These are phyloP conservation scores for Beta macrorhiza DNA, from an alignment of 179 eudicot species.

Conservation along the genomic window DNA sequence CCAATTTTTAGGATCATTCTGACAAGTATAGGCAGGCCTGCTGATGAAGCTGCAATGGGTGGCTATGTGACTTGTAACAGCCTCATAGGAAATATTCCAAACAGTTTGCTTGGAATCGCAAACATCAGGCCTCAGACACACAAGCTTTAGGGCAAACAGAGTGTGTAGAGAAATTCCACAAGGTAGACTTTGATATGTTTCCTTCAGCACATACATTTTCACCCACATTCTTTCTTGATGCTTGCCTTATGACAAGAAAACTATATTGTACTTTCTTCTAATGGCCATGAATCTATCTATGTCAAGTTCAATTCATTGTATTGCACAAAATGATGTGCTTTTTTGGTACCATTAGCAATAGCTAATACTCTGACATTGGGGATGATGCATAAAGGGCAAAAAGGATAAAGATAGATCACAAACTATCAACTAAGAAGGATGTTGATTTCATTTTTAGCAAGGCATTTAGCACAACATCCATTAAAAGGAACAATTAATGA, in stretches of 20 bases:
- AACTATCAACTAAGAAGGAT: background rate
- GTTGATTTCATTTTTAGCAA: background rate
- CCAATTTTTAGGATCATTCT: slow-evolving; percentile 42
- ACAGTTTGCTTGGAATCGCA: slow-evolving; percentile 47
- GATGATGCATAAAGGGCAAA: background rate
- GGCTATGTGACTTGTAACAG: slow-evolving; percentile 50
- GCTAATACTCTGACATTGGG: background rate
- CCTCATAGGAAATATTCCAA: slow-evolving; percentile 59
- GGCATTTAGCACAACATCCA: background rate
- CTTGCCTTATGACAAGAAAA: slow-evolving; percentile 24
- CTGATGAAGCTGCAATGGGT: slow-evolving; percentile 64
- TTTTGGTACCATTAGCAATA: background rate
- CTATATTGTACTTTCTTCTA: slow-evolving; percentile 18
- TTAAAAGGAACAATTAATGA: background rate
- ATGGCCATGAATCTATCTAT: background rate
- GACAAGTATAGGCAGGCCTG: slow-evolving; percentile 43
- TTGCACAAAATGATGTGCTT: background rate
- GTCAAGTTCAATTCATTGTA: too few species aligned
- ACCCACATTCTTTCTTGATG: too few species aligned
- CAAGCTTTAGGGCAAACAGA: slow-evolving; percentile 63
- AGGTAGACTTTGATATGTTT: slow-evolving; percentile 62
- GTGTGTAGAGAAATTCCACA: slow-evolving; percentile 76
- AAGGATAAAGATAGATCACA: background rate
- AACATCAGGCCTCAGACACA: slow-evolving; percentile 44
- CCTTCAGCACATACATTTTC: slow-evolving; percentile 32